These are phyloP conservation scores for Phytophthora citricola DNA, from an alignment of 352 stramenopile species.

Conservation along the genomic window DNA sequence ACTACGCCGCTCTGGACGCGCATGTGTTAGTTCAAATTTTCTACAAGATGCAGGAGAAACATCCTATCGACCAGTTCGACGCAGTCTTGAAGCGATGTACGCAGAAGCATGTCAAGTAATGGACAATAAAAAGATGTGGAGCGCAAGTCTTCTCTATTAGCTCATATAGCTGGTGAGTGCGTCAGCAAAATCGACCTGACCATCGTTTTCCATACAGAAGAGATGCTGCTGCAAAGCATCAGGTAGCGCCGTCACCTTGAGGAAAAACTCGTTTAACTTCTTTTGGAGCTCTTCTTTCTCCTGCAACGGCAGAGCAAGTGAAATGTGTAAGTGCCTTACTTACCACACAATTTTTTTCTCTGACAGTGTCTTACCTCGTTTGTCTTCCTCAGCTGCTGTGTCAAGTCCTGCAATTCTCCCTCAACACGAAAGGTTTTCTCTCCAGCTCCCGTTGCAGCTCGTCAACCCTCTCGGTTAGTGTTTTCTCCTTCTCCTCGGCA, in stretches of 20 bases:
- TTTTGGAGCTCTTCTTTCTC: slow-evolving; percentile 86
- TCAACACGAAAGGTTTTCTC: slow-evolving; percentile 76
- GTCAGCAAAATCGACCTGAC: slow-evolving; percentile 72
- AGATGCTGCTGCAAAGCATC: slow-evolving; percentile 75
- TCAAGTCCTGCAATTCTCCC: slow-evolving; percentile 60
- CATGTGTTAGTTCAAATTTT: slow-evolving; percentile 71
- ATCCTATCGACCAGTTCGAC: slow-evolving; percentile 37
- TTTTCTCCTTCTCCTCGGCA: slow-evolving; percentile 58
- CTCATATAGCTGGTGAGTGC: slow-evolving; percentile 83
- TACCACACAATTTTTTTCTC: neutral
- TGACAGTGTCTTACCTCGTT: slow-evolving; percentile 54
- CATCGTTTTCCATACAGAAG: slow-evolving; percentile 52
- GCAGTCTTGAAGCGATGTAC: slow-evolving; percentile 43
- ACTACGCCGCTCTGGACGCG: slow-evolving; percentile 79
- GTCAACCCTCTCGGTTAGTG: slow-evolving; percentile 46
- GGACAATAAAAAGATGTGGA: neutral
- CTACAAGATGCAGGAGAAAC: slow-evolving; percentile 54
- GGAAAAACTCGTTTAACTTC: slow-evolving; percentile 79
- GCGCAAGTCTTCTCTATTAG: slow-evolving; percentile 36
- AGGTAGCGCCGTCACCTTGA: slow-evolving; percentile 75
- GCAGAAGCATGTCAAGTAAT: slow-evolving; percentile 50
- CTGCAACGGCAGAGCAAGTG: slow-evolving; percentile 31
- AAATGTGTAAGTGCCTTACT: neutral
- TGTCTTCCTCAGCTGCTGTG: slow-evolving; percentile 62
- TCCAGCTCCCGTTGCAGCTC: slow-evolving; percentile 61